These are phyloP conservation scores for Scedosporium minutisporum DNA, from an alignment of 2,329 filamentous ascomycete species.

Conservation along the genomic window DNA sequence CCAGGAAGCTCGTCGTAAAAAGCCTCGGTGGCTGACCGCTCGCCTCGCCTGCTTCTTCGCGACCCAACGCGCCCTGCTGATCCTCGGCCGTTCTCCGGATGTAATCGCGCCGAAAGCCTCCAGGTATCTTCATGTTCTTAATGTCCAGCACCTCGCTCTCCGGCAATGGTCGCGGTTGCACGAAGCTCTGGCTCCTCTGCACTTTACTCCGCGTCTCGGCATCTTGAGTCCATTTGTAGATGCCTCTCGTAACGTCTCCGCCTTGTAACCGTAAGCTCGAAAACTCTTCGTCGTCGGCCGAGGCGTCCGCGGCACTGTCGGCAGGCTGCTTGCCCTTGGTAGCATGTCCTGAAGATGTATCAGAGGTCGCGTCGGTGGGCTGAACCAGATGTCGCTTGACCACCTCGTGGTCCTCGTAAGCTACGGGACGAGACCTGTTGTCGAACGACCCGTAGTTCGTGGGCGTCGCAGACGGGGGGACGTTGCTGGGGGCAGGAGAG, in stretches of 20 bases:
- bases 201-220: slow-evolving; percentile 60
- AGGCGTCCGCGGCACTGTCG: slow-evolving; percentile 23
- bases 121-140: slow-evolving; percentile 81
- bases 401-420: slow-evolving; percentile 83
- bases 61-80: slow-evolving; percentile 24
- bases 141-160: slow-evolving; percentile 78
- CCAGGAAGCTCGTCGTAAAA: slow-evolving; percentile 86
- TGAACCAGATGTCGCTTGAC: slow-evolving; percentile 81
- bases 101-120: slow-evolving; percentile 87
- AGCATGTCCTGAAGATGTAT: slow-evolving; percentile 29
- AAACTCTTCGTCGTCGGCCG: slow-evolving; percentile 68
- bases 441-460: slow-evolving; percentile 78
- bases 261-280: slow-evolving; percentile 89
- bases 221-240: slow-evolving; percentile 95
- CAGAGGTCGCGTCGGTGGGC: slow-evolving; percentile 42
- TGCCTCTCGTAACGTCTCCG: slow-evolving; percentile 86
- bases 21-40: slow-evolving; percentile 41
- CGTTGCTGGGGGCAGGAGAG: slow-evolving; percentile 31
- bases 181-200: slow-evolving; percentile 82
- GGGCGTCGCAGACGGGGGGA: slow-evolving; percentile 40
- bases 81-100: slow-evolving; percentile 58
- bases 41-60: slow-evolving; percentile 21
- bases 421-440: slow-evolving; percentile 48
- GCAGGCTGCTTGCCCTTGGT: slow-evolving; percentile 45
- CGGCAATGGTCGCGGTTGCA: slow-evolving; percentile 64